Base-by-base conservation (phyloP, 768 basidiomycete species). In the Cyclocybe aegerita region DNA sequence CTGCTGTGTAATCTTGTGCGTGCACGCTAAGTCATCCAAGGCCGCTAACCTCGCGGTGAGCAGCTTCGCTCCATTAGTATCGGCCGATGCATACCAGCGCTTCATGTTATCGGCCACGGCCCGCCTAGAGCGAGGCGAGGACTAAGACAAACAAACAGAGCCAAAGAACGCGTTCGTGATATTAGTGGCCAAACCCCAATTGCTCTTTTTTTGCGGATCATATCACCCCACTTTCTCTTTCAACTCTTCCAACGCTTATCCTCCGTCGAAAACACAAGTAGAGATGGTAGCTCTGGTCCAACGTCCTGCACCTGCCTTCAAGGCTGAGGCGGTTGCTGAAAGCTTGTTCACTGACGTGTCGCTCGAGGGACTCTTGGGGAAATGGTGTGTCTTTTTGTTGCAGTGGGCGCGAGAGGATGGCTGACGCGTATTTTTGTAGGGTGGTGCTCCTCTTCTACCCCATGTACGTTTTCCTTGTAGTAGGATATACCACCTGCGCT, bases 361-460 rank as follows among this genome's bases (percentile, higher is more conserved):
- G n/a, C 70, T 93, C 43, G 68, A 78, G 1, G 81, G 88, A 56
- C 92, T 76, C 70, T 70, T 80, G 30, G 92, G 93, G 32, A 80
- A 91, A 86, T 96, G 92, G 92, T 92, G 56, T 14, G 76, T 52
- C 6, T 39, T 14, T 56, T 16, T 41, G 33, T 33, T 16, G 31
- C 35, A 46, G 17, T 46, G 48, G 41, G 47, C 36, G 40, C 49
- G 35, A 39, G 42, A 55, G 58, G 12, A 58, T 41, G 32, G 23
- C 35, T 47, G 29, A 39, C 35, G 34, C 30, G 49, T 39, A 48
- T 49, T 36, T 23, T 42, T 39, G 11, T 57, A 94, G 93, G 93
- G 85, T 95, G n/a, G 79, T 94, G 33, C 82, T 97, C 12, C 80
- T 96, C 69, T 95, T 96, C 75, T 97, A 97, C 72, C 94, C 94